Evolutionary conservation across 2,329 filamentous ascomycete species (phyloP).

Genomic region (Cordyceps javanica): DNA sequence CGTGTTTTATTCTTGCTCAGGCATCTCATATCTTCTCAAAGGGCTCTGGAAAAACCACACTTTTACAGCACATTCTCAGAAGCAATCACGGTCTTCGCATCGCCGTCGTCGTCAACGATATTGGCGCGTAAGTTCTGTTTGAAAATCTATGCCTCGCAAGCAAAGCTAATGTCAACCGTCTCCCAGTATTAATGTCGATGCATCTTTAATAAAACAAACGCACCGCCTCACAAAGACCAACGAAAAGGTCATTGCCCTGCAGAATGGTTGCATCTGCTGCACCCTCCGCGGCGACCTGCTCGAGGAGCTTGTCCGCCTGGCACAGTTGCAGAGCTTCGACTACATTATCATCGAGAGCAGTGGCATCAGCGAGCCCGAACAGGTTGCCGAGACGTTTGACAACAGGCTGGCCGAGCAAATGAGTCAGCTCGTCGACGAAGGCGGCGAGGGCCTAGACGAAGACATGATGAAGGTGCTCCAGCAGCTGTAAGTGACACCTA

Average conservation of each 20-base stretch:
- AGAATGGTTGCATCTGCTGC: constrained; percentile 73
- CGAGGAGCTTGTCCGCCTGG: constrained; percentile 59
- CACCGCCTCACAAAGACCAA: constrained; percentile 52
- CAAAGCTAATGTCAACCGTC: not conserved
- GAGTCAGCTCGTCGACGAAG: constrained; percentile 26
- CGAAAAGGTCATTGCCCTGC: constrained; percentile 61
- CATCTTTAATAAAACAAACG: constrained; percentile 50
- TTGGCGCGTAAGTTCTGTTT: constrained; percentile 45
- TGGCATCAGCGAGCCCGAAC: constrained; percentile 66
- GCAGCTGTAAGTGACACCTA: constrained; percentile 25
- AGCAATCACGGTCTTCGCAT: constrained; percentile 62
- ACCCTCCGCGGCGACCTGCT: constrained; percentile 66
- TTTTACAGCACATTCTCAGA: constrained; percentile 62
- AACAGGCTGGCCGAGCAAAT: constrained; percentile 45
- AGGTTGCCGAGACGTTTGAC: constrained; percentile 69
- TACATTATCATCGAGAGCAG: constrained; percentile 69
- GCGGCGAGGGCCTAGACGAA: constrained; percentile 27
- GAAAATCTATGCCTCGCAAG: accelerated
- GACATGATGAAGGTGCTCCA: constrained; percentile 30
- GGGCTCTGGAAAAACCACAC: constrained; percentile 66
- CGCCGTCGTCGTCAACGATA: constrained; percentile 69
- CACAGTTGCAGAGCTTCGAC: constrained; percentile 57
- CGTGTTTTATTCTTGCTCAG: not conserved
- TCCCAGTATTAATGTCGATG: constrained; percentile 57
- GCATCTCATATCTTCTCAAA: constrained; percentile 20